These are phyloP conservation scores for Yamadazyma phyllophila DNA, from an alignment of 805 yeast genomes.

Conservation along the genomic window DNA sequence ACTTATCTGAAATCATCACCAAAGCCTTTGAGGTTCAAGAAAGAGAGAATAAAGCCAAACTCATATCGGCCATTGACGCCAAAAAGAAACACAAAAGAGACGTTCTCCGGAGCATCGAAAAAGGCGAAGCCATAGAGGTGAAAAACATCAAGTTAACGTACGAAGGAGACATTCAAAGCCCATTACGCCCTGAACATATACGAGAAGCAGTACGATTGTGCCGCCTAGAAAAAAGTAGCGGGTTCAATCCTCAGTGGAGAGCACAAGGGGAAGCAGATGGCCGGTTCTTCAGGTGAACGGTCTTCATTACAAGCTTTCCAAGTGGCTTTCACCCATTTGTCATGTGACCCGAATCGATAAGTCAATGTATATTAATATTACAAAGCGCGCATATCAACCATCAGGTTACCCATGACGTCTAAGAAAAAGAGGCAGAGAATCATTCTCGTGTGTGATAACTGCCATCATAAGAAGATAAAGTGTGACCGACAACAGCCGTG, in stretches of 20 bases:
- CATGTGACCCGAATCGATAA: neutral
- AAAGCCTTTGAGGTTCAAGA: slow-evolving; percentile 71
- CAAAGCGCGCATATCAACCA: no score
- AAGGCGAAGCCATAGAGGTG: slow-evolving; percentile 32
- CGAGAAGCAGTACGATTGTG: slow-evolving; percentile 86
- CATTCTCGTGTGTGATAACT: slow-evolving; percentile 46
- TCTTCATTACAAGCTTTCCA: neutral
- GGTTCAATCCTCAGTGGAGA: slow-evolving; percentile 57
- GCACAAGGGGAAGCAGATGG: slow-evolving; percentile 70
- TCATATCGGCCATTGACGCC: slow-evolving; percentile 33
- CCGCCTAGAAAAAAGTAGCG: slow-evolving; percentile 56
- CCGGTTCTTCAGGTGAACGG: slow-evolving; percentile 55
- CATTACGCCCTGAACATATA: slow-evolving; percentile 79
- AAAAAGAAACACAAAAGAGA: slow-evolving; percentile 37
- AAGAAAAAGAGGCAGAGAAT: slow-evolving; percentile 36
- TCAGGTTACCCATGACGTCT: neutral
- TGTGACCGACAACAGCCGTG: slow-evolving; percentile 37
- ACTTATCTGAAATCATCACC: slow-evolving; percentile 87
- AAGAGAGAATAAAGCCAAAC: slow-evolving; percentile 45
- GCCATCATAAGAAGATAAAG: slow-evolving; percentile 47
- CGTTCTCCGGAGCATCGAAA: slow-evolving; percentile 34
- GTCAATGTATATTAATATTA: neutral
- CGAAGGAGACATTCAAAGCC: slow-evolving; percentile 49
- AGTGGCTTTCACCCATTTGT: no score
- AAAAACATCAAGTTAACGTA: slow-evolving; percentile 19